These are phyloP conservation scores for Arxiozyma telluris DNA, from an alignment of 1,139 yeast genomes.

Conservation along the genomic window DNA sequence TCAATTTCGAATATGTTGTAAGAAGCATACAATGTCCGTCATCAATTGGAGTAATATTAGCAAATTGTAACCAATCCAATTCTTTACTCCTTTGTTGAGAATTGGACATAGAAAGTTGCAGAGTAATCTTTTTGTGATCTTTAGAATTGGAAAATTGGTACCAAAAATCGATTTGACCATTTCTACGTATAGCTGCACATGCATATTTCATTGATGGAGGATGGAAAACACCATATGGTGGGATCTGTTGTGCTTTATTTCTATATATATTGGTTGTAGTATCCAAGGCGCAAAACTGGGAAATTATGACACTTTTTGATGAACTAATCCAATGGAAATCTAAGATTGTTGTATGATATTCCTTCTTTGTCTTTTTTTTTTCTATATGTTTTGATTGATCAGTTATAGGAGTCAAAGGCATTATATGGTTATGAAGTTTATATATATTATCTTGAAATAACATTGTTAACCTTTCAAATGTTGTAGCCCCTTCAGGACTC, in stretches of 20 bases:
- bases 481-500: conserved; percentile 28
- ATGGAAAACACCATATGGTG: conserved; percentile 30
- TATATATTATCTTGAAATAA: conserved; percentile 30
- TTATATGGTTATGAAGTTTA: conserved; percentile 27
- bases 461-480: conserved; percentile 29
- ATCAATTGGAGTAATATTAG: conserved; percentile 27
- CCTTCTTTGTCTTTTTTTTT: conserved; percentile 27
- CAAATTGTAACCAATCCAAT: conserved; percentile 28
- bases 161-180: conserved; percentile 32
- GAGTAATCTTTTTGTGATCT: conserved; percentile 29
- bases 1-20: conserved; percentile 24
- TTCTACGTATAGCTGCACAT: conserved; percentile 28
- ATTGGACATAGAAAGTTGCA: conserved; percentile 21
- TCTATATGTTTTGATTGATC: conserved; percentile 15
- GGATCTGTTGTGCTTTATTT: conserved; percentile 29
- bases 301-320: conserved; percentile 26
- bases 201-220: conserved; percentile 32
- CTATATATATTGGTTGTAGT: conserved; percentile 22
- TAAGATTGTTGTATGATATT: conserved; percentile 25
- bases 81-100: conserved; percentile 20
- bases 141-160: conserved; percentile 32
- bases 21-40: conserved; percentile 28
- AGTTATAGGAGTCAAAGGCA: conserved; percentile 17
- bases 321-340: conserved; percentile 31
- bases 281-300: conserved; percentile 28